Conservation (phyloP, 495 filamentous ascomycete genomes). For the Neurospora discreta region DNA sequence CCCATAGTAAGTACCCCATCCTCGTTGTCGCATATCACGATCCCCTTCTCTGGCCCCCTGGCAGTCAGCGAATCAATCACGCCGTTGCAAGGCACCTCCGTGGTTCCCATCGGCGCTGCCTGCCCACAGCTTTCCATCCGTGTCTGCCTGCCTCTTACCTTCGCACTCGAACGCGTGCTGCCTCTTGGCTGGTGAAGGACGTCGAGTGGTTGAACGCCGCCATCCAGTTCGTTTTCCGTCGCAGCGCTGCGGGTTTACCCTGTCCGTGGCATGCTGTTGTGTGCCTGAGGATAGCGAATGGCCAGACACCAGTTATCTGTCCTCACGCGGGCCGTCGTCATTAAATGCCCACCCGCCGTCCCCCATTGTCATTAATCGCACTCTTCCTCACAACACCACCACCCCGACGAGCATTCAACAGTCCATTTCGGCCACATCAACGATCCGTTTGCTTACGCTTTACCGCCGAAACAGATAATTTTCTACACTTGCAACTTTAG, state of each 20-base stretch:
- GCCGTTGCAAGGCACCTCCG: not conserved
- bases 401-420: not conserved
- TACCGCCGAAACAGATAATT: slow-evolving; percentile 4
- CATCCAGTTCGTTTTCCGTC: not conserved
- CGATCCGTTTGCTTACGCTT: slow-evolving; percentile 6
- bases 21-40: not conserved
- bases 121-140: not conserved
- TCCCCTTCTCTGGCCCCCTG: not conserved
- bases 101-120: not conserved
- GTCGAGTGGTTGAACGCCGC: not conserved
- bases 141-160: not conserved
- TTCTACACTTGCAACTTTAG: slow-evolving; percentile 4
- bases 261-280: not conserved
- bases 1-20: slow-evolving; percentile 20
- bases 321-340: not conserved
- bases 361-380: slow-evolving; percentile 6
- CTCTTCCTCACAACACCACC: not conserved
- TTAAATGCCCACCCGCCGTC: slow-evolving; percentile 6
- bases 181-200: not conserved
- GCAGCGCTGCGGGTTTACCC: not conserved
- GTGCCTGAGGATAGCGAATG: not conserved
- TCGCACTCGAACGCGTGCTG: not conserved
- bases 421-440: not conserved
- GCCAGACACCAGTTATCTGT: not conserved
- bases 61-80: not conserved